Evolutionary conservation across 2,329 filamentous ascomycete genomes (phyloP), one percentile per base, ranked within the genome.

Genomic region (Sclerotinia nivalis): DNA sequence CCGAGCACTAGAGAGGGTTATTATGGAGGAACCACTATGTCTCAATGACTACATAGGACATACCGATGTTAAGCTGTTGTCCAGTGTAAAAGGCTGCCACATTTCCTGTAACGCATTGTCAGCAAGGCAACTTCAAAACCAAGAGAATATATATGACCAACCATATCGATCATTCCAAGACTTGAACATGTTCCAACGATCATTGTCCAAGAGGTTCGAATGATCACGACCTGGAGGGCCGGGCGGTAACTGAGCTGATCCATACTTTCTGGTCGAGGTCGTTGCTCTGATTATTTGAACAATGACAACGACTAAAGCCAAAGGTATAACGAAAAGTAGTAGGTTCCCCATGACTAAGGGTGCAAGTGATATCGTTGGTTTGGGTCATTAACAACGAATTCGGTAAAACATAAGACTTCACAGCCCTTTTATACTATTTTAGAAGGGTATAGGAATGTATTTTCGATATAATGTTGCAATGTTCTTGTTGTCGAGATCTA

Each of bases 101-200:
- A n/a, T 56, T 56, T 31, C 54, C 54, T 56, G 13, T 15, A 37
- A 37, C 22, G 8, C 22, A 22, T 37, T 56, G 31, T 56, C 54
- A 56, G n/a, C 31, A n/a, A 56, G 54, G 54, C 12, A 37, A 56
- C 13, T 22, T 56, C 34, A 12, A 37, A 13, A 12, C n/a, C 20
- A 15, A 4, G 20, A 56, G 34, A 37, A 37, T 10, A 56, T 22
- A 34, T 20, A 56, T 34, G 10, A 34, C 54, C 20, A n/a, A 56
- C 54, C 54, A 56, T 56, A 56, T 56, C 34, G 54, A 22, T 56
- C 54, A 20, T 56, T 56, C 54, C 54, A 56, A 34, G 31, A 2
- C 22, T 56, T 56, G 31, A 56, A 56, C 54, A 56, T 56, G 54
- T 56, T 56, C 54, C 54, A 56, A 22, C 54, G 54, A 37, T 56